Evolutionary conservation across 1,284 basidiomycete species (phyloP), one percentile per base, ranked within the genome.

Genomic region (Polyporus tsugae): DNA sequence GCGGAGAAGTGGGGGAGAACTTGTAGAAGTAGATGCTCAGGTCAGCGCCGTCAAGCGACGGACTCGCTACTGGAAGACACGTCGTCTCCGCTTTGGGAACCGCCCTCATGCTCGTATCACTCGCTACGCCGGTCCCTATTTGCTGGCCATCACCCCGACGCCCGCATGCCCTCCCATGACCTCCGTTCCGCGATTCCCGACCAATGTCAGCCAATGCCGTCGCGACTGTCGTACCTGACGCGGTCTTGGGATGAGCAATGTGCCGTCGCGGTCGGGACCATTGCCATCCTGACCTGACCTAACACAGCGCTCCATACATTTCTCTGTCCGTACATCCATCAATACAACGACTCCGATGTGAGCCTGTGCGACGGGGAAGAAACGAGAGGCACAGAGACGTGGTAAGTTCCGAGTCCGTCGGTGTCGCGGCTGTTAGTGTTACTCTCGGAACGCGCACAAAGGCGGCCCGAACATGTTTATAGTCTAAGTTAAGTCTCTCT

Each of bases 111-210:
- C 60, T 64, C 64, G 42, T 62, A 39, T 66, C 60, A 61, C 65
- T 68, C 64, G 63, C 53, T 67, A 62, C 57, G 58, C 66, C 64
- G 38, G 66, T 62, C 62, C 49, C 66, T 64, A 58, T 70, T 65
- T 59, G 52, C 64, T 57, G 4, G 17, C 49, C 70, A 72, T 72
- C 71, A 72, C 59, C 61, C 61, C 60, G 53, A 33, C 60, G 22
- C 46, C 46, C 46, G 52, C 36, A 36, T 33, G 25, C 29, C 62
- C 63, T 63, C 71, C 64, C 69, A 70, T 60, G 58, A 19, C 61
- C 35, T 39, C 52, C 10, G 19, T 38, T 42, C 53, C 44, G 42
- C 60, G 53, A 61, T 62, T 55, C 58, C 60, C 38, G 19, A 59
- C 17, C 35, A 38, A 58, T 38, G 55, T 62, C 60, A 10, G 41